A percentile compares a stretch with the other conserved stretches of the same genome.
Conservation (phyloP, 176 grass and related monocot species). For the Ananas comosus region DNA sequence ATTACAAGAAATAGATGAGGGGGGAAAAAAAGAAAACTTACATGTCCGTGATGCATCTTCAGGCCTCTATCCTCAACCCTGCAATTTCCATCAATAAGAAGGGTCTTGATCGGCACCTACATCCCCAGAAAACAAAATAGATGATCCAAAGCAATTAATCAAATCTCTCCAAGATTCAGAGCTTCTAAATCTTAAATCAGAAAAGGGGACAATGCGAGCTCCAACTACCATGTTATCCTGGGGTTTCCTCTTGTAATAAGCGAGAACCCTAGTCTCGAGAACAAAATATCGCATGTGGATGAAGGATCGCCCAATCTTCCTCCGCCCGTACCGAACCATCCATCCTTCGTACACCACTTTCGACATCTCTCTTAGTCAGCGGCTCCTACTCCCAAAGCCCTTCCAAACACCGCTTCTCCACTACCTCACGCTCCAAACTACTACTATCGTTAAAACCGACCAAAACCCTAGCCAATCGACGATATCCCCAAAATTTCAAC, state of each 20-base stretch:
- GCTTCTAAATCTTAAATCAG: background rate
- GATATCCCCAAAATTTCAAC: no score
- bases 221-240: slow-evolving; percentile 52
- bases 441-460: no score
- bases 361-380: slow-evolving; percentile 21
- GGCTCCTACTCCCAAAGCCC: background rate
- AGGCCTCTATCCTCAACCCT: slow-evolving; percentile 96
- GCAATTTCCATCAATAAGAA: slow-evolving; percentile 81
- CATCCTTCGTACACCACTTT: slow-evolving; percentile 85
- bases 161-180: background rate
- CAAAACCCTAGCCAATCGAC: no score
- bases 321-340: slow-evolving; percentile 87
- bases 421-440: background rate
- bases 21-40: slow-evolving; percentile 14
- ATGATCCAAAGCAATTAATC: background rate
- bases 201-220: background rate
- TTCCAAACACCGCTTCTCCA: background rate
- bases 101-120: slow-evolving; percentile 88
- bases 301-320: slow-evolving; percentile 78
- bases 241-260: slow-evolving; percentile 88
- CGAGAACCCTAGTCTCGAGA: slow-evolving; percentile 67
- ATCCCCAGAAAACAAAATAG: slow-evolving; percentile 2
- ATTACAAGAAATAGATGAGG: background rate
- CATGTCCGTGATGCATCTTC: slow-evolving; percentile 83
- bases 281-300: slow-evolving; percentile 93